phyloP scores from a whole-genome alignment of 176 grass and related monocot genomes.

The Carex scoparia region DNA sequence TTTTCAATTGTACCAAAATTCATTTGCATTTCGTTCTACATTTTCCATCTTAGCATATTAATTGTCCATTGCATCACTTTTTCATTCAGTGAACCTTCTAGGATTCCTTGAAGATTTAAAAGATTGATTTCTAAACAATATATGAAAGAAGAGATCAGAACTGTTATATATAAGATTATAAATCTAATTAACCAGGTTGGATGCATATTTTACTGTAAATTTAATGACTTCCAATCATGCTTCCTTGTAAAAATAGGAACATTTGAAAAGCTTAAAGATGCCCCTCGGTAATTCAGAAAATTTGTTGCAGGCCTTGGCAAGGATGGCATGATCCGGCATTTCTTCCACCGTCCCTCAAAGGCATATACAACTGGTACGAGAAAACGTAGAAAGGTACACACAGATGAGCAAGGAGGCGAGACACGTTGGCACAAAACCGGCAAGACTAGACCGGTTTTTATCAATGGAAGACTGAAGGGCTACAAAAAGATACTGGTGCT shows the following conservation, averaged over 20 bases:
- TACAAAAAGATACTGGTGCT: conserved; percentile 96
- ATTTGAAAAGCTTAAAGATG: not conserved
- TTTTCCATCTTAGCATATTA: not conserved
- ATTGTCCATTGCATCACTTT: not conserved
- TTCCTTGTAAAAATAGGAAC: not conserved
- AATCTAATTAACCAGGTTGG: not conserved
- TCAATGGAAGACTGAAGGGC: conserved; percentile 31
- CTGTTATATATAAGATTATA: not conserved
- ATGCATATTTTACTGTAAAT: not conserved
- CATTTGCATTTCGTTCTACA: not conserved
- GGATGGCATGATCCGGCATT: conserved; percentile 89
- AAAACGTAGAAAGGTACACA: conserved; percentile 88
- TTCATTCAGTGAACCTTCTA: not conserved
- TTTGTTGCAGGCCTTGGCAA: conserved; percentile 60
- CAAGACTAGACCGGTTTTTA: conserved; percentile 80
- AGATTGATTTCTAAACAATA: not conserved
- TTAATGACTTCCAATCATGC: not conserved
- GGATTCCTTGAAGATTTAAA: not conserved
- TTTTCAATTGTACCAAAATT: not conserved
- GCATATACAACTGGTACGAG: conserved; percentile 93
- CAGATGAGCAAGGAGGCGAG: conserved; percentile 85
- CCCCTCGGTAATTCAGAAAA: not conserved
- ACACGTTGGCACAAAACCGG: conserved; percentile 99
- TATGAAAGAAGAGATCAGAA: not conserved
- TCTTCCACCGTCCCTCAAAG: conserved; percentile 96